phyloP scores from a whole-genome alignment of 1,139 yeast genomes.

The Pichia sp. region DNA sequence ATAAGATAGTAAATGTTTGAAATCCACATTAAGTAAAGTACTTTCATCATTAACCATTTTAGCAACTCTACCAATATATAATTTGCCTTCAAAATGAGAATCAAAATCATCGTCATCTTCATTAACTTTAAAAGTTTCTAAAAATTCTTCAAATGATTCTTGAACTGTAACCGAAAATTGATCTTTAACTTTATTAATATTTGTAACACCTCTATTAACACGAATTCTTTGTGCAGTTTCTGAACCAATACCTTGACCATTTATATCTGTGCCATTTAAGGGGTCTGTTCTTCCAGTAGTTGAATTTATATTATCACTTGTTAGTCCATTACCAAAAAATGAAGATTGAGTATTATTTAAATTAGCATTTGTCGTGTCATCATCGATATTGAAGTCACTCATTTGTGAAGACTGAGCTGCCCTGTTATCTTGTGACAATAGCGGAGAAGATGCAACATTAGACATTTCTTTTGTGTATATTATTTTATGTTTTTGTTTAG shows the following conservation, averaged over 20 bases:
- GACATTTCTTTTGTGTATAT: constrained; percentile 8
- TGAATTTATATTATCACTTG: constrained; percentile 6
- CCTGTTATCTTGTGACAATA: constrained; percentile 14
- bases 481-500: no score
- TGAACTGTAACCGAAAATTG: constrained; percentile 91
- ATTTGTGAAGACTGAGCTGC: constrained; percentile 11
- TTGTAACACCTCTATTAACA: constrained; percentile 46
- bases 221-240: constrained; percentile 27
- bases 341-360: constrained; percentile 10
- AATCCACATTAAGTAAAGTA: constrained; percentile 79
- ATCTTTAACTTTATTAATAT: constrained; percentile 83
- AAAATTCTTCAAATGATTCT: constrained; percentile 81
- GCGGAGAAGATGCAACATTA: constrained; percentile 18
- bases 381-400: constrained; percentile 18
- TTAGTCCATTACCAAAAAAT: constrained; percentile 11
- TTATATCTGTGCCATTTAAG: constrained; percentile 1
- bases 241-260: constrained; percentile 9
- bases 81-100: constrained; percentile 44
- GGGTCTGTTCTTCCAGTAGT: constrained; percentile 1
- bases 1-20: constrained; percentile 64
- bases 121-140: constrained; percentile 55
- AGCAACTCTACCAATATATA: constrained; percentile 74
- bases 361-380: constrained; percentile 4
- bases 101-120: constrained; percentile 33
- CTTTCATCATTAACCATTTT: constrained; percentile 74